Conservation (phyloP, 306 rosid species). For the Acacia melanoxylon region DNA sequence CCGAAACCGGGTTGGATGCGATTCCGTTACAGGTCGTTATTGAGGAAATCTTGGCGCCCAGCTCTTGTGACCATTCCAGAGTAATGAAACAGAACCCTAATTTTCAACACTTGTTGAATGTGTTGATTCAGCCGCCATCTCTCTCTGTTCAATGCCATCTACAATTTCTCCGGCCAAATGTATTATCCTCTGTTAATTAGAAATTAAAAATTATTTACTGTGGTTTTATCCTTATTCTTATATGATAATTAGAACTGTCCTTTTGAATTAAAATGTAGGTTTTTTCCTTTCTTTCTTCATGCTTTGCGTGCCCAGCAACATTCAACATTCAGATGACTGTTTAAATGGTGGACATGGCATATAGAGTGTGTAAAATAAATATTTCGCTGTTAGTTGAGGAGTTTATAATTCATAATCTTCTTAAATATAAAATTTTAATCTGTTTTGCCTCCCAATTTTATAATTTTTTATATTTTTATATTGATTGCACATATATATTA, state of each 20-base stretch:
- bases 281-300: background rate
- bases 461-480: too few relatives aligned
- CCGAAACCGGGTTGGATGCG: conserved; percentile 64
- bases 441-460: too few relatives aligned
- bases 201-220: background rate
- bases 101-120: background rate
- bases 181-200: background rate
- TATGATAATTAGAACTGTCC: background rate
- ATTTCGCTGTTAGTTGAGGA: too few relatives aligned
- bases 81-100: background rate
- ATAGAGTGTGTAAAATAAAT: background rate
- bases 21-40: conserved; percentile 64
- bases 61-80: conserved; percentile 68
- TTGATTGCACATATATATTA: too few relatives aligned
- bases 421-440: too few relatives aligned
- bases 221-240: background rate
- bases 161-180: background rate
- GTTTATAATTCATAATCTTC: too few relatives aligned
- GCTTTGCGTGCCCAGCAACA: background rate
- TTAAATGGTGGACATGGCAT: background rate
- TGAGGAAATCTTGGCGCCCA: conserved; percentile 87
- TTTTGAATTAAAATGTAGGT: background rate
- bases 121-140: background rate
- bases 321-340: background rate
- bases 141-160: background rate